Evolutionary conservation across 176 grass and related monocot genomes (phyloP), one percentile per base, ranked within the genome.

Genomic region (Echinochloa phyllopogon): DNA sequence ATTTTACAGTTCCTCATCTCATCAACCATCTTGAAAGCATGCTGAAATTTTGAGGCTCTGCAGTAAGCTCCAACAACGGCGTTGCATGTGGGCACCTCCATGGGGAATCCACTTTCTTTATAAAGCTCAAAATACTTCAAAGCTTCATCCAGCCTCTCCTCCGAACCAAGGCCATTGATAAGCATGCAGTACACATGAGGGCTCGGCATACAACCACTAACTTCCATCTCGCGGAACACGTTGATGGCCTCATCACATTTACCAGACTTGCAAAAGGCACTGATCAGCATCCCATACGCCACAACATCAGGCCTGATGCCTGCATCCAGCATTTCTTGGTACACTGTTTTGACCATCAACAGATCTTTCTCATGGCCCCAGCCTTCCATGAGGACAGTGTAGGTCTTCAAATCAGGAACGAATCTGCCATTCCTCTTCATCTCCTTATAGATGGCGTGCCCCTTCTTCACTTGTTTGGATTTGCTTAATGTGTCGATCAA

Each of bases 121-220:
- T 74, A 96, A 18, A 91, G 85, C 76, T 93, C 83, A 62, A 91
- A 93, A 52, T 85, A 93, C 68, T 89, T 93, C 52, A 96, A 83
- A 65, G 94, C 94, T 75, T 96, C 88, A 79, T 81, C 78, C 53
- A 92, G 42, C 56, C 93, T 80, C 25, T 83, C 86, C 57, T 81
- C 82, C 0, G 82, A 95, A 41, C 90, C 90, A 11, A 95, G 79
- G 27, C 90, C 87, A 53, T 88, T 95, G 58, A 95, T 90, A 74
- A 95, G 88, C 81, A 91, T 92, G 75, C 93, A 90, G 44, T 92
- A 95, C 11, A 95, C 62, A 63, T 90, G 93, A 80, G 93, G 90
- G 55, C 83, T 95, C 44, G 93, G 90, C 79, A 90, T 88, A 49
- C 82, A 90, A 80, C 87, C 89, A 41, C 23, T 80, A 33, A 58